Conservation (phyloP, 192 early-diverging fungal species). For the Backusella liffmaniae region DNA sequence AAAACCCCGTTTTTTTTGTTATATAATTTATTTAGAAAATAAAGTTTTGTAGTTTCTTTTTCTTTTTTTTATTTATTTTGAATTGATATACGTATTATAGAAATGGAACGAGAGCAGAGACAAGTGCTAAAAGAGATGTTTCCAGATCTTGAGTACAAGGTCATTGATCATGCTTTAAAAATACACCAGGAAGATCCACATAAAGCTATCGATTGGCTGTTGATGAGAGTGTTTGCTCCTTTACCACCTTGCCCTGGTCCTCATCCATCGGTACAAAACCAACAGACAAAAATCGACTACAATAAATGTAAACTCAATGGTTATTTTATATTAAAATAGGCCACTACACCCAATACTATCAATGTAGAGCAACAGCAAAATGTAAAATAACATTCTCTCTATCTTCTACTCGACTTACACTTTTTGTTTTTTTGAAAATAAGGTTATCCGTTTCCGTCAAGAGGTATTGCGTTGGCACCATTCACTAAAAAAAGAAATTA, state of each 20-base stretch:
- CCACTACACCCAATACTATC: background rate
- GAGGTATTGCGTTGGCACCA: background rate
- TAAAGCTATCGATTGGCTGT: background rate
- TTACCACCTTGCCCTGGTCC: background rate
- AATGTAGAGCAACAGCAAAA: background rate
- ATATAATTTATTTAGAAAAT: background rate
- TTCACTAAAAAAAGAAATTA: background rate
- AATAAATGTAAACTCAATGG: background rate
- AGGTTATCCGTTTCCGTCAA: background rate
- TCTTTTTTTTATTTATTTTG: background rate
- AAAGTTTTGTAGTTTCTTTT: background rate
- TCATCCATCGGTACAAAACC: background rate
- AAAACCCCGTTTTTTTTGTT: conserved; percentile 11
- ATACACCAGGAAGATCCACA: background rate
- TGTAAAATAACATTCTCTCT: background rate
- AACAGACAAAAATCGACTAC: background rate
- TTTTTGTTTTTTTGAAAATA: background rate
- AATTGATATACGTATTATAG: background rate
- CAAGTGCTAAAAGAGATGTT: background rate
- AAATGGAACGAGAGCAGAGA: background rate
- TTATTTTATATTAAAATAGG: background rate
- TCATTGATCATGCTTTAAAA: conserved; percentile 2
- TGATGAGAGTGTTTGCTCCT: background rate
- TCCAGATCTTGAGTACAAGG: background rate
- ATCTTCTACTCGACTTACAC: background rate